Evolutionary conservation across 2,329 filamentous ascomycete species (phyloP), one percentile per base, ranked within the genome.

Genomic region (Talaromyces sp.): DNA sequence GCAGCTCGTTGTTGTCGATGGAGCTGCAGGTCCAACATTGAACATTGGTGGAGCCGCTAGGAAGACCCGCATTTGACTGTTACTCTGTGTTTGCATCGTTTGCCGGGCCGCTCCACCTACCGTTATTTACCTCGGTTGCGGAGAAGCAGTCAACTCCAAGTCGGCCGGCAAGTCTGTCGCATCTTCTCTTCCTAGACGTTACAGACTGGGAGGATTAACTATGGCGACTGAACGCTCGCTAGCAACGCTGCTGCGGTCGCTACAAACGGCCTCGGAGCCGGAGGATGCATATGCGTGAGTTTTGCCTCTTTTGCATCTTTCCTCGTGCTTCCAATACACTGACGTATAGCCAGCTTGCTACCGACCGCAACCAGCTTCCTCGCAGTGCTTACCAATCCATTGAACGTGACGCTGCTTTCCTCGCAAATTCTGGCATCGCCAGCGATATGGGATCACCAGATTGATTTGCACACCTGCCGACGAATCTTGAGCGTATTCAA

Each of bases 181-280:
- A 27, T 27, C 44, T 47, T 47, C 44, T 47, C 28, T 53, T 10
- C 50, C 50, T 31, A 31, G 10, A 53, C 12, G n/a, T 9, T 55
- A 12, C 28, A 31, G 54, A 28, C n/a, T 28, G 42, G 23, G n/a
- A 42, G 40, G 12, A 40, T 58, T 55, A 60, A 65, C 64, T 7
- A 87, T 87, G 84, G 81, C 83, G 54, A 84, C 83, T 64, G 85
- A 88, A 74, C 80, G 85, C 67, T 83, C 87, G 53, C 71, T 88
- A 34, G 82, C 82, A 57, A 85, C 84, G 47, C 77, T 88, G 23
- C 72, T 89, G 67, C 79, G 85, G 65, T 85, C 85, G 34, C 76
- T 88, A 44, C 85, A 87, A 70, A 82, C 81, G 6, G 82, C 83
- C 54, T 81, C 84, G 2, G 79, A 82, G 56, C 80, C 83, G 63